Evolutionary conservation across 352 stramenopile genomes (phyloP), one percentile per base, ranked within the genome.

Genomic region (Aphanomyces invadans): DNA sequence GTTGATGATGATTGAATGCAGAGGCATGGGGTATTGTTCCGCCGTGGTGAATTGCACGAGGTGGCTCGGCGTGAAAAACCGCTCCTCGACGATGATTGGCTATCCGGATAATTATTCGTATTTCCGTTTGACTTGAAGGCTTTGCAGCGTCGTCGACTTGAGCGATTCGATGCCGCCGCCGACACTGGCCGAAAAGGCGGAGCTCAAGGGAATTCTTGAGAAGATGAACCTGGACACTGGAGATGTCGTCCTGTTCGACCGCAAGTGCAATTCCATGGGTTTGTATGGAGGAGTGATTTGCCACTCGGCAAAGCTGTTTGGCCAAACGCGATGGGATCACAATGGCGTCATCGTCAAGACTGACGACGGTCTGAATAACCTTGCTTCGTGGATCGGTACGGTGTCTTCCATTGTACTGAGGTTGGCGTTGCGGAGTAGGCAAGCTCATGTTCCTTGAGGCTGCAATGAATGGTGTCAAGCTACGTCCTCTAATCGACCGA

Each of bases 161-260:
- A 26, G 44, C 10, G 26, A 48, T 17, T 48, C n/a, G 29, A 62
- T 26, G 53, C 21, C 32, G 36, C 31, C 60, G 12, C 25, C 11
- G 39, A 33, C 60, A 26, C 19, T 11, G 21, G 23, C n/a, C 28
- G 42, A 59, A 21, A n/a, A 70, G 38, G 31, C 29, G 2, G 42
- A 70, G 4, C 56, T 70, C 4, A 23, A 19, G 32, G 28, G 23
- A 38, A 26, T 72, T 26, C 48, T 72, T 1, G 46, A 70, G 17
- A 42, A 70, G 29, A 32, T 70, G 31, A 23, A 72, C 12, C 66
- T 91, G 29, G 84, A 95, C 65, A 84, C 83, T 36, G 86, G 83
- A 32, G 86, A 95, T 49, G 76, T 92, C 46, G 67, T 95, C 31
- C 69, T 93, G 9, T 95, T 95, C 63, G 81, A 92, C 73, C 86